These are phyloP conservation scores for Petunia secreta DNA, from an alignment of 257 asterid genomes.

Conservation along the genomic window DNA sequence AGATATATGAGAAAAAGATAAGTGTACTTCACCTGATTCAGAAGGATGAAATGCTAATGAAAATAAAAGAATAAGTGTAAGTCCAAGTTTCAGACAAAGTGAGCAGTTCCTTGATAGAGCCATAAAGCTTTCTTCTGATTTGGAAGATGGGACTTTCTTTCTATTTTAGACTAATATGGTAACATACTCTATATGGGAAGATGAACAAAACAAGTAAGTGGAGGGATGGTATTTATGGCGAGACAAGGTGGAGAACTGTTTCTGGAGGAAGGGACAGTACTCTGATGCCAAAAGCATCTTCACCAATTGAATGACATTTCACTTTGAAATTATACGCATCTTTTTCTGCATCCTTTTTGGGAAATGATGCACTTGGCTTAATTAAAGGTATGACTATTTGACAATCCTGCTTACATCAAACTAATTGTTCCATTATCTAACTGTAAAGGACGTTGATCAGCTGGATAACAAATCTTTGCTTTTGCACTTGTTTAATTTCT, in stretches of 20 bases:
- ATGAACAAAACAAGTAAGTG: neutral
- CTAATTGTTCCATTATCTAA: neutral
- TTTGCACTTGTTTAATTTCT: too few species aligned
- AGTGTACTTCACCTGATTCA: slow-evolving; percentile 35
- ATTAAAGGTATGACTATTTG: slow-evolving; percentile 29
- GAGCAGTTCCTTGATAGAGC: slow-evolving; percentile 33
- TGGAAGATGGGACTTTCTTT: neutral
- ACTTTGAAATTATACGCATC: slow-evolving; percentile 12
- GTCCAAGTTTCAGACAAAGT: slow-evolving; percentile 17
- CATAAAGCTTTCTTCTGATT: slow-evolving; percentile 23
- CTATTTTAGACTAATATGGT: neutral
- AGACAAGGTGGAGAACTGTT: slow-evolving; percentile 35
- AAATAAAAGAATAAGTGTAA: slow-evolving; percentile 20
- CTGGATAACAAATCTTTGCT: too few species aligned
- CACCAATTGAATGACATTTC: slow-evolving; percentile 31
- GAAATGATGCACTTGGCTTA: slow-evolving; percentile 30
- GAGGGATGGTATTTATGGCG: slow-evolving; percentile 11
- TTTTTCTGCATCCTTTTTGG: slow-evolving; percentile 28
- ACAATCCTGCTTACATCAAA: neutral
- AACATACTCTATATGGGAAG: neutral
- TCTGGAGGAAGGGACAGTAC: slow-evolving; percentile 23
- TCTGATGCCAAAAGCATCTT: slow-evolving; percentile 25
- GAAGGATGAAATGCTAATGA: slow-evolving; percentile 28
- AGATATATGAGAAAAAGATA: neutral
- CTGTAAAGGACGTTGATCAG: too few species aligned